Base-by-base conservation (phyloP, 208 protist genomes). In the Leptomonas seymouri region DNA sequence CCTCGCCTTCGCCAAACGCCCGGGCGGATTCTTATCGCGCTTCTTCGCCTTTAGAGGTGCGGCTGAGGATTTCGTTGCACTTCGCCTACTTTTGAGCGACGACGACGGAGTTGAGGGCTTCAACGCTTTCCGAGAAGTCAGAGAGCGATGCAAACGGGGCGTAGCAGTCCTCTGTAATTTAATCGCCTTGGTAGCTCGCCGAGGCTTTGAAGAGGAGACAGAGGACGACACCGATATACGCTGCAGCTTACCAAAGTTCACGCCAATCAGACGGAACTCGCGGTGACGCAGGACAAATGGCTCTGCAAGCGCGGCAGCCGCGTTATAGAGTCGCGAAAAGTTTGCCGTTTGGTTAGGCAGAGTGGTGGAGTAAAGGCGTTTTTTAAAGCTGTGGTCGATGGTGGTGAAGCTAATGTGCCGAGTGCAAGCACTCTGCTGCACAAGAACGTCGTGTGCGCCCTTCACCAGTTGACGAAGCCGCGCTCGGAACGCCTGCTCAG, bases 231-330 rank as follows among this genome's bases (percentile, higher is more conserved):
- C 11, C 20, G 60, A 46, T 30, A 54, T 65, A 18, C 48, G 60
- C 21, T 80, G 55, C 23, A 90, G 54, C 36, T 81, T 72, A 21
- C 48, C 61, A 23, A 86, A 74, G 36, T 59, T 72, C 0, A 90
- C 70, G 14, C 85, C 85, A 21, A 83, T 55, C 15, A 90, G 58
- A 20, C 85, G 85, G 67, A 84, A 71, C 18, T 78, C 54, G 14
- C 55, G 55, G 41, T 81, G 72, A 18, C 58, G 56, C 14, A 23
- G 1, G 2, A 77, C 41, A 27, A 71, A 70, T 0, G 75, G 71
- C 39, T 74, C 34, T 0, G 81, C 64, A 3, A 92, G 15, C 46
- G 45, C 9, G 0, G 27, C 34, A 1, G 80, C 39, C 15, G 46
- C 82, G 5, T 36, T 42, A 20, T 67, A 44, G 1, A 92, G 54